These are phyloP conservation scores for Vaccinium myrtillus DNA, from an alignment of 148 eudicot genomes.

Conservation along the genomic window DNA sequence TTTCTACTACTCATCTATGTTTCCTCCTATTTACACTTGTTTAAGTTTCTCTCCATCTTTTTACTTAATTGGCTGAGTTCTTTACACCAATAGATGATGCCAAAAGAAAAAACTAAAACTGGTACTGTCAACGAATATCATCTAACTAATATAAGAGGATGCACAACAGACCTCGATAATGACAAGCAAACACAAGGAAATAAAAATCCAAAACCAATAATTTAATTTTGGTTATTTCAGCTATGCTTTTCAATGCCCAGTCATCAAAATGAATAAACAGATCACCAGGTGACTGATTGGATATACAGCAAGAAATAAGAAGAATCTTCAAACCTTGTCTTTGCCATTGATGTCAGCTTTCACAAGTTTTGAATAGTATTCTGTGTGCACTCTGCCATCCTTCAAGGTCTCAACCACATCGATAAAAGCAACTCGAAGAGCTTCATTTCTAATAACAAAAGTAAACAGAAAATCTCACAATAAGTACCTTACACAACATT, in stretches of 20 bases:
- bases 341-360: conserved; percentile 93
- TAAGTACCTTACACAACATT: neutral
- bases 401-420: conserved; percentile 82
- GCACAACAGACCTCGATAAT: neutral
- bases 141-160: neutral
- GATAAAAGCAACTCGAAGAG: conserved; percentile 93
- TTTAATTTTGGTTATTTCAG: neutral
- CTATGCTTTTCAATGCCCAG: neutral
- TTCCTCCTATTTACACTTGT: neutral
- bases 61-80: neutral
- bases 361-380: conserved; percentile 89
- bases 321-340: conserved; percentile 59
- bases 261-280: neutral
- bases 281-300: neutral
- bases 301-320: neutral
- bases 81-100: neutral
- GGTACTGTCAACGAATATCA: neutral
- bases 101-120: neutral
- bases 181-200: neutral
- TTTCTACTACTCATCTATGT: neutral
- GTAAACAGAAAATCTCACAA: neutral
- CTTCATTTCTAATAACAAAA: conserved; percentile 65
- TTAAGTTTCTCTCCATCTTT: neutral
- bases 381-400: conserved; percentile 77
- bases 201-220: neutral